Conservation (phyloP, 108 stramenopile genomes). For the Cyclotella kingstonii region DNA sequence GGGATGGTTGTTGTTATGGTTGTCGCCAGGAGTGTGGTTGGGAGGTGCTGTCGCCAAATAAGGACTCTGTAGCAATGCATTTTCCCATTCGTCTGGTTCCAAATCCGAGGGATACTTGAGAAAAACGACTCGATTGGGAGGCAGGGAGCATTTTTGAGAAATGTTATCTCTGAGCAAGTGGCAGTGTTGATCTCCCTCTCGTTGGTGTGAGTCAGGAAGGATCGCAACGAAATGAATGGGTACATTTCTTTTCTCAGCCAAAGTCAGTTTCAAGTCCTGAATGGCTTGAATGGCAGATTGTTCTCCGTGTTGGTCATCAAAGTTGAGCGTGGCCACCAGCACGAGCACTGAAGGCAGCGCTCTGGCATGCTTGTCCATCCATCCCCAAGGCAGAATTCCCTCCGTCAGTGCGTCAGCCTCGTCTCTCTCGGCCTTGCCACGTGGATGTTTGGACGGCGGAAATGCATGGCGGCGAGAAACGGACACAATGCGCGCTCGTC, state of each 20-base stretch:
- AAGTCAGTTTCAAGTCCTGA: conserved; percentile 46
- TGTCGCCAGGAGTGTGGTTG: neutral
- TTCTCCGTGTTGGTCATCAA: conserved; percentile 20
- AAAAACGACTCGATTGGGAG: conserved; percentile 23
- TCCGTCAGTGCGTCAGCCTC: conserved; percentile 12
- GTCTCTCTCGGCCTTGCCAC: conserved; percentile 27
- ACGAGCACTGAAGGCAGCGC: conserved; percentile 71
- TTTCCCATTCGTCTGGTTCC: conserved; percentile 33
- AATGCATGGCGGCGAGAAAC: conserved; percentile 62
- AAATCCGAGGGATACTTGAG: conserved; percentile 26
- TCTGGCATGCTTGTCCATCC: conserved; percentile 75
- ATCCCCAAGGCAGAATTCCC: conserved; percentile 70
- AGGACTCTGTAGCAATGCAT: conserved; percentile 13
- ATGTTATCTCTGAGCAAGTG: conserved; percentile 16
- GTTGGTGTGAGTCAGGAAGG: conserved; percentile 2
- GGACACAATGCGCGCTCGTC: conserved; percentile 57
- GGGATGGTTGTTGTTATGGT: neutral
- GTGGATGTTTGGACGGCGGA: conserved; percentile 75
- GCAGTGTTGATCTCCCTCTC: conserved; percentile 8
- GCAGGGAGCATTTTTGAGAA: conserved; percentile 18
- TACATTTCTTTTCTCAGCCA: conserved; percentile 62
- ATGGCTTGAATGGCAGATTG: conserved; percentile 51
- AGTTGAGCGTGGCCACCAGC: conserved; percentile 52
- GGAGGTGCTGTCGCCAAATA: conserved; percentile 9
- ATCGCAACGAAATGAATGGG: conserved; percentile 66